phyloP scores from a whole-genome alignment of 257 asterid species.

The Penstemon barbatus region DNA sequence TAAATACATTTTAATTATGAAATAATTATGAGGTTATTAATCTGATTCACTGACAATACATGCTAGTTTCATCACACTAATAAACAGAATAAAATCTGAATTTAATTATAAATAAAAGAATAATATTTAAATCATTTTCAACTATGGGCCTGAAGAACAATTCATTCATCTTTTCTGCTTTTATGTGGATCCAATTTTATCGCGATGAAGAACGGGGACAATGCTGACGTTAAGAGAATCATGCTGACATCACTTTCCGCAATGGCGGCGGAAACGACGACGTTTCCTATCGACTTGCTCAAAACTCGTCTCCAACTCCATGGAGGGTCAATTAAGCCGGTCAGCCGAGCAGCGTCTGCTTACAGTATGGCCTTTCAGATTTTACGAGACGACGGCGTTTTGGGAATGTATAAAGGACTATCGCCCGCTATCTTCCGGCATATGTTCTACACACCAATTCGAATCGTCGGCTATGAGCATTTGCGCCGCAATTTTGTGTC shows the following conservation, averaged over 20 bases:
- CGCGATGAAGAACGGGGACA: too few species aligned
- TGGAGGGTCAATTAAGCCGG: conserved; percentile 50
- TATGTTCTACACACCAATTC: conserved; percentile 72
- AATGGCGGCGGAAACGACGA: conserved; percentile 72
- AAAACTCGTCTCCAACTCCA: conserved; percentile 85
- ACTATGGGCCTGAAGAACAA: too few species aligned
- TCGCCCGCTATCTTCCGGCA: conserved; percentile 74
- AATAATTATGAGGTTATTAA: too few species aligned
- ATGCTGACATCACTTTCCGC: conserved; percentile 74
- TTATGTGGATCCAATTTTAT: too few species aligned
- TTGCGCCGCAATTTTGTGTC: conserved; percentile 46
- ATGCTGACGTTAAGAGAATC: conserved; percentile 40
- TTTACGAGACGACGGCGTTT: conserved; percentile 55
- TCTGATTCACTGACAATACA: too few species aligned
- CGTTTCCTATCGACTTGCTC: conserved; percentile 82
- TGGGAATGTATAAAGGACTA: conserved; percentile 67
- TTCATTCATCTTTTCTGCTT: too few species aligned
- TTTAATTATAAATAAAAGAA: too few species aligned
- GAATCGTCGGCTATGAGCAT: conserved; percentile 77
- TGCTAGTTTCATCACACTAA: too few species aligned
- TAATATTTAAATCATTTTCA: too few species aligned
- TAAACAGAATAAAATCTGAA: too few species aligned
- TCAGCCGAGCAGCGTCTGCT: conserved; percentile 44
- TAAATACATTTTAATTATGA: too few species aligned
- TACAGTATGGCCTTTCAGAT: conserved; percentile 46